phyloP scores from a whole-genome alignment of 2,329 filamentous ascomycete genomes.

The Exophiala calicioides region DNA sequence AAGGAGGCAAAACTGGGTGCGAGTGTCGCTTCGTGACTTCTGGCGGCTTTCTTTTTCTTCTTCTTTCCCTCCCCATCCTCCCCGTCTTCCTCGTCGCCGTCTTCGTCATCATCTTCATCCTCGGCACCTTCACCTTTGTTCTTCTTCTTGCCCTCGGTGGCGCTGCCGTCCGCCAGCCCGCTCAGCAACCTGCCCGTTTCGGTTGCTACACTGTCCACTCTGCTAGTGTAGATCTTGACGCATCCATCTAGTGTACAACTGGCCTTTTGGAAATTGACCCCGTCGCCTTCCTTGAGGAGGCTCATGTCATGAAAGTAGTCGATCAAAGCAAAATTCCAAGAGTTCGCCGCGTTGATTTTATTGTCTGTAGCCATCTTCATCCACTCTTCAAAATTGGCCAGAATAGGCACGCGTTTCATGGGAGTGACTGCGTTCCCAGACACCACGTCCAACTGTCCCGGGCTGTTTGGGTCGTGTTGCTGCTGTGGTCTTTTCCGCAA shows the following conservation, averaged over 20 bases:
- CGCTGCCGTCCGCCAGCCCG: constrained; percentile 76
- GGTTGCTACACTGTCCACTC: constrained; percentile 96
- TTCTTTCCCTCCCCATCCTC: constrained; percentile 52
- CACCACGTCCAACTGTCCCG: constrained; percentile 23
- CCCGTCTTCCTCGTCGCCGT: constrained; percentile 52
- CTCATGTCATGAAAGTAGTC: constrained; percentile 99
- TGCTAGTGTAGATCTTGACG: constrained; percentile 98
- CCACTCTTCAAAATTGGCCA: constrained; percentile 99
- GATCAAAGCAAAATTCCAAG: constrained; percentile 99
- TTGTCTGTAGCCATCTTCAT: constrained; percentile 99
- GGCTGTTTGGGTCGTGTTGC: constrained; percentile 15
- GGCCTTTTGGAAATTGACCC: constrained; percentile 97
- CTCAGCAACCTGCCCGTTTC: constrained; percentile 95
- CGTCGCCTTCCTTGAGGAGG: constrained; percentile 89
- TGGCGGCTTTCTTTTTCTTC: constrained; percentile 74
- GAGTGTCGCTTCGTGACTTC: constrained; percentile 89
- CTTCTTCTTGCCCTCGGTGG: constrained; percentile 66
- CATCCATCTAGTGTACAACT: constrained; percentile 97
- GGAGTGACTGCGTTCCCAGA: constrained; percentile 24
- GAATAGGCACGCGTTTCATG: constrained; percentile 61
- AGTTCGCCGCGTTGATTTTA: constrained; percentile 97
- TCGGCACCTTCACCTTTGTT: constrained; percentile 66
- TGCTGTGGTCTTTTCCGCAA: constrained; percentile 18
- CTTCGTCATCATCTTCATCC: constrained; percentile 64
- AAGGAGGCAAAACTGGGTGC: constrained; percentile 84